phyloP scores from a whole-genome alignment of 2,329 filamentous ascomycete species.

The Apiospora malaysiana region DNA sequence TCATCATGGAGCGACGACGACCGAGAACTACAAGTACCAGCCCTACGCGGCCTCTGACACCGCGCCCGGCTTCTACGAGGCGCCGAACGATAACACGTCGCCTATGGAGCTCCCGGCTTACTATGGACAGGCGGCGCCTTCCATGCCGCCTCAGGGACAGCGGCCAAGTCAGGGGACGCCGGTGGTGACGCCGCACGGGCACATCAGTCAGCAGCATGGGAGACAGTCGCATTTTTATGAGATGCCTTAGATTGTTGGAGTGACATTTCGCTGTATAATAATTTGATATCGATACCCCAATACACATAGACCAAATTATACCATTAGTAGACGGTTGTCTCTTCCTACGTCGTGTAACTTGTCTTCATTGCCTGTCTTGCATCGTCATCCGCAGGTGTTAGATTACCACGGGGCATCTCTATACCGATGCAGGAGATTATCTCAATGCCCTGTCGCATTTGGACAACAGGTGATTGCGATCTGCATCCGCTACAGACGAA shows the following conservation, averaged over 20 bases:
- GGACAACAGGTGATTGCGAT: too few species aligned
- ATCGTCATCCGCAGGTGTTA: too few species aligned
- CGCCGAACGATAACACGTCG: background rate
- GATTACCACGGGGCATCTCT: too few species aligned
- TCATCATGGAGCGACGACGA: too few species aligned
- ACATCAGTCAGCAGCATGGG: background rate
- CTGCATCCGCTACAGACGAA: too few species aligned
- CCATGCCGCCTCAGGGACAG: background rate
- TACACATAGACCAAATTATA: background rate
- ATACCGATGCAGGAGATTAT: too few species aligned
- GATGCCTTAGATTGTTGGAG: background rate
- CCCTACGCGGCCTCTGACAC: background rate
- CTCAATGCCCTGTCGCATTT: too few species aligned
- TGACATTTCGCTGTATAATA: background rate
- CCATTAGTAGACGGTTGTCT: too few species aligned
- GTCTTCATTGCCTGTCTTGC: too few species aligned
- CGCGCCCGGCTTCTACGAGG: background rate
- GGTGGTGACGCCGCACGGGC: background rate
- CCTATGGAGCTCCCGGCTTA: background rate
- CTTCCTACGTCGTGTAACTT: too few species aligned
- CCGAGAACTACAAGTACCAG: background rate
- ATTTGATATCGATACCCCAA: background rate
- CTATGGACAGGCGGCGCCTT: background rate
- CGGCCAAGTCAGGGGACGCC: background rate
- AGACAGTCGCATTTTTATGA: slow-evolving; percentile 6